Conservation (phyloP, 495 filamentous ascomycete genomes). For the Penicillium diatomitis region DNA sequence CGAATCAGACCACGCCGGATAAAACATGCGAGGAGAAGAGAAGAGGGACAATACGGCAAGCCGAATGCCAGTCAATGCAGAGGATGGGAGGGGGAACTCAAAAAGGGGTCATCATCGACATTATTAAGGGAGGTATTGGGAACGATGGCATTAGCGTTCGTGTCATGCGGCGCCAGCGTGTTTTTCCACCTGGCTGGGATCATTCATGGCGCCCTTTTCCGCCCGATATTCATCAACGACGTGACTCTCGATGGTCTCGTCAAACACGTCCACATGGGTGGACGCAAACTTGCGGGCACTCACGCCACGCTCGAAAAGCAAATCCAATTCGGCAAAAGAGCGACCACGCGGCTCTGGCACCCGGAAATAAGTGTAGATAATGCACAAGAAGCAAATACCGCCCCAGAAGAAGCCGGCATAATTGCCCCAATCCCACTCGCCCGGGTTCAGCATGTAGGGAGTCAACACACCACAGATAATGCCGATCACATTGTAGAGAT, state of each 20-base stretch:
- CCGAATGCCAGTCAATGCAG: no score
- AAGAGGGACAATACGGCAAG: no score
- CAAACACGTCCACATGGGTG: slow-evolving; percentile 59
- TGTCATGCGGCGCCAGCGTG: slow-evolving; percentile 14
- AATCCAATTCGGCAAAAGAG: slow-evolving; percentile 64
- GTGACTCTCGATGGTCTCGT: slow-evolving; percentile 43
- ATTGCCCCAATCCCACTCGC: slow-evolving; percentile 66
- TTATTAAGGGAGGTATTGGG: slow-evolving; percentile 3
- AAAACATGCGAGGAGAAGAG: no score
- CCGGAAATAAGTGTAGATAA: slow-evolving; percentile 67
- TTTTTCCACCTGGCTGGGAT: slow-evolving; percentile 23
- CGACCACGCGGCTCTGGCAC: slow-evolving; percentile 64
- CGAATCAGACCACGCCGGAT: no score
- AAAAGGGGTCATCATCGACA: background rate
- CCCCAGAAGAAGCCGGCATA: slow-evolving; percentile 81
- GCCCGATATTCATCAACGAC: slow-evolving; percentile 41
- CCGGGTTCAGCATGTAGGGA: slow-evolving; percentile 68
- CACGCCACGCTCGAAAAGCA: slow-evolving; percentile 58
- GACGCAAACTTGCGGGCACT: slow-evolving; percentile 59
- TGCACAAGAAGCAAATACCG: slow-evolving; percentile 61
- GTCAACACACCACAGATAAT: slow-evolving; percentile 64
- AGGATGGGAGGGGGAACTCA: background rate
- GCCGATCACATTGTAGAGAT: slow-evolving; percentile 62
- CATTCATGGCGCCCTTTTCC: slow-evolving; percentile 19
- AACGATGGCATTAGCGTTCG: slow-evolving; percentile 5